These are phyloP conservation scores for Scolecobasidium constrictum DNA, from an alignment of 2,329 filamentous ascomycete genomes.

Conservation along the genomic window DNA sequence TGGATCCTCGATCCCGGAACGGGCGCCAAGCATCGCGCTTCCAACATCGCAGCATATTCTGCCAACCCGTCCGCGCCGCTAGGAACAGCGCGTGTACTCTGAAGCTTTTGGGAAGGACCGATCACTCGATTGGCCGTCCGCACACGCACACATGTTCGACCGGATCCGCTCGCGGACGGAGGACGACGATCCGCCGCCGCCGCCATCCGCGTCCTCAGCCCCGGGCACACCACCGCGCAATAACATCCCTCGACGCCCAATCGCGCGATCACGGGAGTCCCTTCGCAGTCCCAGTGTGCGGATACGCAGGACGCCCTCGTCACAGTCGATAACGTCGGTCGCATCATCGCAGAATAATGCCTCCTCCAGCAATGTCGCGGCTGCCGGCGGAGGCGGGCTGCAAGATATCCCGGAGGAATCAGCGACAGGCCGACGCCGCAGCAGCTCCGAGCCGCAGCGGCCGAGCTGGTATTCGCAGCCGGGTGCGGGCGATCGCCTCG, in stretches of 20 bases:
- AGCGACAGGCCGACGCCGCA: slow-evolving; percentile 9
- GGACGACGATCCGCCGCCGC: too few species aligned
- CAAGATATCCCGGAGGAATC: slow-evolving; percentile 5
- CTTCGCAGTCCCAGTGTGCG: slow-evolving; percentile 1
- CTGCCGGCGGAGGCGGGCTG: not conserved
- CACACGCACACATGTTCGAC: too few species aligned
- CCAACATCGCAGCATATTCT: not conserved
- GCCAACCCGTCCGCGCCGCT: too few species aligned
- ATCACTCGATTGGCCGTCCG: too few species aligned
- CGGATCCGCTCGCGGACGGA: too few species aligned
- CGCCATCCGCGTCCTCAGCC: too few species aligned
- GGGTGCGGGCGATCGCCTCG: slow-evolving; percentile 7
- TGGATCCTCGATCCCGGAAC: not conserved
- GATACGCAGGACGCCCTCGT: slow-evolving; percentile 7
- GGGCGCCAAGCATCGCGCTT: not conserved
- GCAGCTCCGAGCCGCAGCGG: slow-evolving; percentile 12
- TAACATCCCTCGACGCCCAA: not conserved
- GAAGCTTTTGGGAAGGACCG: too few species aligned
- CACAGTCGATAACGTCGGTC: not conserved
- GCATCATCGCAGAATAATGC: not conserved
- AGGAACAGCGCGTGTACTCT: too few species aligned
- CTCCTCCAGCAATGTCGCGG: not conserved
- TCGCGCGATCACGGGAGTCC: not conserved
- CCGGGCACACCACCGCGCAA: too few species aligned
- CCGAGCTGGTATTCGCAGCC: slow-evolving; percentile 7